These are phyloP conservation scores for Dioscorea alata DNA, from an alignment of 106 monocot species.

Conservation along the genomic window DNA sequence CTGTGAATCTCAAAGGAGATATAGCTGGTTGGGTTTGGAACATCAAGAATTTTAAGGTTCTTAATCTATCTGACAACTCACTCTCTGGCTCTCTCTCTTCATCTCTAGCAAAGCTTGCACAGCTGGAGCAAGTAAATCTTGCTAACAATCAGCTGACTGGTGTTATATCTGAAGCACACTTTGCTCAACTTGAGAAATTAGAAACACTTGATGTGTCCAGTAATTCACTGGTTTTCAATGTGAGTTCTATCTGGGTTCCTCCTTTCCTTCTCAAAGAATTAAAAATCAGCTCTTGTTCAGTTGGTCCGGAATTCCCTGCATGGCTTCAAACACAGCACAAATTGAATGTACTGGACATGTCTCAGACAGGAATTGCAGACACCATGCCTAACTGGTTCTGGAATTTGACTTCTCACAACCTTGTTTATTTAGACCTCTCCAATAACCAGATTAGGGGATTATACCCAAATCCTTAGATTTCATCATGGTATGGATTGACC, in stretches of 20 bases:
- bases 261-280: constrained; percentile 9
- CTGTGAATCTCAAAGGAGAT: neutral
- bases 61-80: neutral
- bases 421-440: constrained; percentile 28
- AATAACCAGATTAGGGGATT: constrained; percentile 17
- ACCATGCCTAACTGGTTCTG: constrained; percentile 28
- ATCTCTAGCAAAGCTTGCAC: neutral
- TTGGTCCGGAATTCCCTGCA: constrained; percentile 21
- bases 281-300: constrained; percentile 4
- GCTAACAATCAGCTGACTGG: constrained; percentile 1
- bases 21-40: neutral
- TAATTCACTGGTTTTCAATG: constrained; percentile 10
- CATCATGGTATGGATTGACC: neutral
- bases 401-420: neutral
- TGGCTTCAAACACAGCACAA: constrained; percentile 26
- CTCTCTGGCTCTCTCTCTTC: neutral
- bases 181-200: neutral
- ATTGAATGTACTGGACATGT: constrained; percentile 4
- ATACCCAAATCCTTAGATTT: neutral
- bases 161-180: constrained; percentile 6
- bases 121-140: constrained; percentile 1
- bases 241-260: constrained; percentile 27
- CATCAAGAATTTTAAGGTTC: neutral
- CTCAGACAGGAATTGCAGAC: constrained; percentile 11
- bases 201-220: neutral